Evolutionary conservation across 352 stramenopile species (phyloP).

Genomic region (Phytophthora litchii): DNA sequence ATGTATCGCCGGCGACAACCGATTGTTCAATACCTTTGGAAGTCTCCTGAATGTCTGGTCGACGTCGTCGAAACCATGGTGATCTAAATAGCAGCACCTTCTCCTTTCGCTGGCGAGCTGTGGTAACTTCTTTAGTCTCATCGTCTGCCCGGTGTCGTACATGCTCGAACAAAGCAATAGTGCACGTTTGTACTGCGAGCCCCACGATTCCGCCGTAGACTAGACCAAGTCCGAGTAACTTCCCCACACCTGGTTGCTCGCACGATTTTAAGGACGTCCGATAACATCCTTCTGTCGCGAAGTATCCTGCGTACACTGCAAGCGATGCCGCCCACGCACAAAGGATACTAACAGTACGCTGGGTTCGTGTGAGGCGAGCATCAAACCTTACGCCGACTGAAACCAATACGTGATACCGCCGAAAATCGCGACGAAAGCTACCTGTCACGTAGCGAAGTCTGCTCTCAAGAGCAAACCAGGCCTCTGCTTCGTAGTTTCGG

Average conservation of each 20-base stretch:
- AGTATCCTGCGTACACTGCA: slow-evolving; percentile 53
- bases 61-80: slow-evolving; percentile 28
- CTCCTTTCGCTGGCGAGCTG: slow-evolving; percentile 72
- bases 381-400: slow-evolving; percentile 62
- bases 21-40: slow-evolving; percentile 10
- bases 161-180: slow-evolving; percentile 53
- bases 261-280: slow-evolving; percentile 67
- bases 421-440: slow-evolving; percentile 57
- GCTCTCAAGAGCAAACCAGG: slow-evolving; percentile 57
- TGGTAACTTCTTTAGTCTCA: slow-evolving; percentile 58
- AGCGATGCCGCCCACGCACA: slow-evolving; percentile 52
- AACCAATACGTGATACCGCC: slow-evolving; percentile 47
- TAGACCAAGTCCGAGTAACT: slow-evolving; percentile 52
- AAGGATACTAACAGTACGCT: slow-evolving; percentile 59
- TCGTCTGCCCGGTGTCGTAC: slow-evolving; percentile 69
- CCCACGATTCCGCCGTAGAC: slow-evolving; percentile 63
- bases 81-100: slow-evolving; percentile 70
- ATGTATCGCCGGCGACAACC: slow-evolving; percentile 15
- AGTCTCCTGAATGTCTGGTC: neutral
- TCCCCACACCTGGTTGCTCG: slow-evolving; percentile 51
- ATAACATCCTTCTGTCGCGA: slow-evolving; percentile 62
- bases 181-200: slow-evolving; percentile 41
- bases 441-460: slow-evolving; percentile 57
- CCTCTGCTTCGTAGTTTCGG: slow-evolving; percentile 36
- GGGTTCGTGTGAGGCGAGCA: slow-evolving; percentile 57